Percentiles rank a stretch among this genome's conserved stretches.
Evolutionary conservation across 495 filamentous ascomycete genomes (phyloP).

Genomic region (Bombardia bombarda): DNA sequence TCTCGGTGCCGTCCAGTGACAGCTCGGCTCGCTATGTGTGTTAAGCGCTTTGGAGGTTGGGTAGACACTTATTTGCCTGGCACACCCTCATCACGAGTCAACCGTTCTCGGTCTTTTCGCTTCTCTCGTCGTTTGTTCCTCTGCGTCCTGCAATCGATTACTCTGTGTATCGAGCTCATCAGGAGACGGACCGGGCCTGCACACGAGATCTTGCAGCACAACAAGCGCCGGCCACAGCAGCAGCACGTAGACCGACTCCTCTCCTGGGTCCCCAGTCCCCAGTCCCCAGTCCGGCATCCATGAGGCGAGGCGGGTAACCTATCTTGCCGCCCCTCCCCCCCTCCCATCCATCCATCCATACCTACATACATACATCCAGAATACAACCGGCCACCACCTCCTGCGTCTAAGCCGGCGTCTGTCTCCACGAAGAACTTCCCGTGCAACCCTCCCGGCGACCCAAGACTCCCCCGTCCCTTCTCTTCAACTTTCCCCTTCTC

Average conservation of each 20-base stretch:
- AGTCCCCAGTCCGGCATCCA: slow-evolving; percentile 7
- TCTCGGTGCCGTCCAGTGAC: slow-evolving; percentile 23
- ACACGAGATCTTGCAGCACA: slow-evolving; percentile 7
- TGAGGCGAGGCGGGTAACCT: slow-evolving; percentile 24
- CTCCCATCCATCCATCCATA: slow-evolving; percentile 17
- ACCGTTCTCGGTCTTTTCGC: slow-evolving; percentile 2
- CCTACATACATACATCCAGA: slow-evolving; percentile 6
- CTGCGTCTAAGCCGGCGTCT: slow-evolving; percentile 32
- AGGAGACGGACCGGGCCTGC: background rate
- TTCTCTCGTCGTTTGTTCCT: slow-evolving; percentile 8
- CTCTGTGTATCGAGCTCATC: slow-evolving; percentile 1
- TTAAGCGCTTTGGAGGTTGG: slow-evolving; percentile 26
- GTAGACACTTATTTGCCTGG: slow-evolving; percentile 17
- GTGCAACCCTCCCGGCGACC: slow-evolving; percentile 21
- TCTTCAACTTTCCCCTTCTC: slow-evolving; percentile 24
- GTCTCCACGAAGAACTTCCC: slow-evolving; percentile 16
- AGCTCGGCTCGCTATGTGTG: slow-evolving; percentile 11
- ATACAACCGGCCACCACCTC: slow-evolving; percentile 11
- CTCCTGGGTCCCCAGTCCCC: background rate
- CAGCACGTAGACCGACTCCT: too few species aligned
- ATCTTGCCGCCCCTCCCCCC: slow-evolving; percentile 27
- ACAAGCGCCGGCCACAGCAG: slow-evolving; percentile 26
- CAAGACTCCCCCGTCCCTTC: slow-evolving; percentile 23
- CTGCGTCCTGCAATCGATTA: slow-evolving; percentile 2
- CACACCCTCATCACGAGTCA: slow-evolving; percentile 17